Evolutionary conservation across 2,329 filamentous ascomycete genomes (phyloP), one percentile per base, ranked within the genome.

Genomic region (Colletotrichum liaoningense): DNA sequence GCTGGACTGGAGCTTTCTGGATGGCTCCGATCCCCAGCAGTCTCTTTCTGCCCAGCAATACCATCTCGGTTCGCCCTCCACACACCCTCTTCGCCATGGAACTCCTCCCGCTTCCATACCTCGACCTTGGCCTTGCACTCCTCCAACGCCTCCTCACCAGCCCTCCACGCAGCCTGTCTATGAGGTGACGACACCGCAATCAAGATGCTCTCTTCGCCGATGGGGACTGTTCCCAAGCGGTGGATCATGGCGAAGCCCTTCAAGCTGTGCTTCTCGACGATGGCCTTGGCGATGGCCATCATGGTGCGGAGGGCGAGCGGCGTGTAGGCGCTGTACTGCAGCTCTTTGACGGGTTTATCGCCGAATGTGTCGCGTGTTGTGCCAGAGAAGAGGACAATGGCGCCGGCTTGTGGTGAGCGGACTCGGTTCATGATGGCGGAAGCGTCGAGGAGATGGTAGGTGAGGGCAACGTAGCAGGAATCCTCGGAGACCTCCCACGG

Each of bases 51-150:
- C 7, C 91, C 93, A 60, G 84, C 83, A 73, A 87, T 85, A 11
- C 93, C 93, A 83, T 97, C 95, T 76, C 92, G 85, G 84, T 98
- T 98, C 74, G 94, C 94, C 83, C 95, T 92, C 95, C 95, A 98
- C 57, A 97, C 89, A 7, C 92, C 94, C 75, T 93, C 92, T 26
- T 91, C 93, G 1, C 89, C 93, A 58, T 89, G 91, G 86, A 98
- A 98, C 81, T 95, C 93, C 85, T 98, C 96, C 76, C 91, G 87
- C 85, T 98, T 98, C 96, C 96, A 98, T 55, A 99, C 92, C 86
- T 99, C 97, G n/a, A 94, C 94, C 76, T 88, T 91, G 68, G 89
- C 90, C 85, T 98, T 99, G 79, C 94, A 95, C 80, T 90, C 86
- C 85, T 98, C 96, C 72, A 98, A 84, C 42, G 95, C 93, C 84